Percentiles rank a stretch among this genome's conserved stretches.
Evolutionary conservation across 2,329 filamentous ascomycete species (phyloP).

Genomic region (Arachnomyces sp.): DNA sequence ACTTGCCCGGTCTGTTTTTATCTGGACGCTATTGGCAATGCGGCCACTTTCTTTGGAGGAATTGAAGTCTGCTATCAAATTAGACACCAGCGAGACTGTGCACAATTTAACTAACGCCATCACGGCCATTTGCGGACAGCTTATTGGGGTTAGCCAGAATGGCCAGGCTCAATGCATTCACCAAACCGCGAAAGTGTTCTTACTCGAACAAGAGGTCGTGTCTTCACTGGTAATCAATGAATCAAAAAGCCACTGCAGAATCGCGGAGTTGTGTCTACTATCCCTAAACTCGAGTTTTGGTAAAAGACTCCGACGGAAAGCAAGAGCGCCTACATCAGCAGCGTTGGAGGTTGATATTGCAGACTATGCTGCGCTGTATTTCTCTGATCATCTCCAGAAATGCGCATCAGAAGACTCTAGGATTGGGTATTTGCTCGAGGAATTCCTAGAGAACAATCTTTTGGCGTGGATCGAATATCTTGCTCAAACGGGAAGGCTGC

Average conservation of each 20-base stretch:
- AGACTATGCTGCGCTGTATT: slow-evolving; percentile 25
- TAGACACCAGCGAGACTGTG: slow-evolving; percentile 16
- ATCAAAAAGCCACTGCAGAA: slow-evolving; percentile 20
- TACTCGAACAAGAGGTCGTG: slow-evolving; percentile 14
- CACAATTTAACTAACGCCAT: slow-evolving; percentile 21
- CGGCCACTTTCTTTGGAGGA: slow-evolving; percentile 29
- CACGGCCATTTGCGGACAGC: slow-evolving; percentile 22
- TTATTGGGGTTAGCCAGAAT: slow-evolving; percentile 22
- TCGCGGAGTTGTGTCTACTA: slow-evolving; percentile 27
- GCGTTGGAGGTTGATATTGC: not conserved
- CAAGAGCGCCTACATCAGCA: slow-evolving; percentile 2
- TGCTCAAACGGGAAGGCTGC: slow-evolving; percentile 17
- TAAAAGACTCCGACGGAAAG: slow-evolving; percentile 19
- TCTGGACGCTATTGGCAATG: slow-evolving; percentile 28
- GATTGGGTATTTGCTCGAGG: slow-evolving; percentile 17
- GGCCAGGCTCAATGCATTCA: slow-evolving; percentile 24
- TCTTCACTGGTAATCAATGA: slow-evolving; percentile 24
- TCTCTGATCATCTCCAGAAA: slow-evolving; percentile 28
- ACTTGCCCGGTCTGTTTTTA: slow-evolving; percentile 28
- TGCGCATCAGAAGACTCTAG: slow-evolving; percentile 14
- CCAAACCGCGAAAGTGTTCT: slow-evolving; percentile 25
- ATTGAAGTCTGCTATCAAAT: slow-evolving; percentile 25
- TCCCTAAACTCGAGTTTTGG: slow-evolving; percentile 27
- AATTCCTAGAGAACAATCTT: slow-evolving; percentile 28
- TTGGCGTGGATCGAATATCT: slow-evolving; percentile 31